phyloP scores from a whole-genome alignment of 495 filamentous ascomycete species.

The Hypomontagnella monticulosa region DNA sequence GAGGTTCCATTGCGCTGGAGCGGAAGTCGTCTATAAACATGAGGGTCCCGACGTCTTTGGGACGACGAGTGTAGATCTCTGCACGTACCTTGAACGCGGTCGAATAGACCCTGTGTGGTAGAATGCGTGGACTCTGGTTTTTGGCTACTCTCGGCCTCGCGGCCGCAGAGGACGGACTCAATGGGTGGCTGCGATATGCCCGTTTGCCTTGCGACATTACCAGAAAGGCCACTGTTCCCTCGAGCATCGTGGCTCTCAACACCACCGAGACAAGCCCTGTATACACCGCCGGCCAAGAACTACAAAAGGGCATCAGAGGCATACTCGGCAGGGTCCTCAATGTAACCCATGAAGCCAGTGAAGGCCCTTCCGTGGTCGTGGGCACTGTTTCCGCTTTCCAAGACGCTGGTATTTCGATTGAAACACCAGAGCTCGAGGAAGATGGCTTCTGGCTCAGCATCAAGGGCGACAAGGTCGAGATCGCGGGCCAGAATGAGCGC shows the following conservation, averaged over 20 bases:
- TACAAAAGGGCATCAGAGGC: slow-evolving; percentile 65
- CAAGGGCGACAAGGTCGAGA: slow-evolving; percentile 57
- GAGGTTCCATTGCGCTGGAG: slow-evolving; percentile 21
- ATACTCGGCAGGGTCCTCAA: slow-evolving; percentile 60
- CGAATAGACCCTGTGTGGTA: slow-evolving; percentile 8
- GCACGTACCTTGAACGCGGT: slow-evolving; percentile 4
- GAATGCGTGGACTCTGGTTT: slow-evolving; percentile 47
- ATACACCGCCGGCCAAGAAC: slow-evolving; percentile 65
- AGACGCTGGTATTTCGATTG: slow-evolving; percentile 46
- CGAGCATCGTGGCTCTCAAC: slow-evolving; percentile 65
- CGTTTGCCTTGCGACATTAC: slow-evolving; percentile 55
- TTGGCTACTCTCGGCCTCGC: slow-evolving; percentile 47
- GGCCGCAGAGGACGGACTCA: slow-evolving; percentile 66
- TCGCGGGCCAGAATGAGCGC: slow-evolving; percentile 73
- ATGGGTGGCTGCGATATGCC: slow-evolving; percentile 74
- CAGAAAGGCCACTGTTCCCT: slow-evolving; percentile 53
- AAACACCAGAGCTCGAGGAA: slow-evolving; percentile 58
- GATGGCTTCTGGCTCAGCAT: slow-evolving; percentile 72
- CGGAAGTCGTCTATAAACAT: slow-evolving; percentile 39
- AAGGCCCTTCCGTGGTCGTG: slow-evolving; percentile 58
- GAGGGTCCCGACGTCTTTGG: slow-evolving; percentile 5
- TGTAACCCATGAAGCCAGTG: slow-evolving; percentile 43
- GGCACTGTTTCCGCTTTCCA: slow-evolving; percentile 66
- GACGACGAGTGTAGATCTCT: slow-evolving; percentile 4
- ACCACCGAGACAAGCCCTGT: slow-evolving; percentile 62